Percentiles rank a stretch among this genome's conserved stretches.
phyloP scores from a whole-genome alignment of 768 basidiomycete species.

The Tricholomella constricta region DNA sequence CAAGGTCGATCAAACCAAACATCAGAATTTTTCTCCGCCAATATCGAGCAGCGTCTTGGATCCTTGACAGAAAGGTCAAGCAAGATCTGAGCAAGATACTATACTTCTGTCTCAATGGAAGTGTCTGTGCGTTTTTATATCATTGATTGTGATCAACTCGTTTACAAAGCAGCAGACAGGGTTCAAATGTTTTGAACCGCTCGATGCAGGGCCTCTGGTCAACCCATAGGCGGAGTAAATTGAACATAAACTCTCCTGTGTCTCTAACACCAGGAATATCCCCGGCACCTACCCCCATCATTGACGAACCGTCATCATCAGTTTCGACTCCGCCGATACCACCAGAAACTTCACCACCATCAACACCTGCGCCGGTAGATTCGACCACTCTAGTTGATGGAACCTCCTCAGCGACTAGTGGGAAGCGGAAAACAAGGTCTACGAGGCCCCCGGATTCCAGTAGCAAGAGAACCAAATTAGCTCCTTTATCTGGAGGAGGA shows the following conservation, averaged over 20 bases:
- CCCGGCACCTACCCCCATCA: conserved; percentile 22
- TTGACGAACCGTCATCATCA: conserved; percentile 22
- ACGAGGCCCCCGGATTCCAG: conserved; percentile 52
- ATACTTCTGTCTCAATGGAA: conserved; percentile 18
- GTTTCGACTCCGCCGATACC: conserved; percentile 18
- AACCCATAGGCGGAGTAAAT: conserved; percentile 58
- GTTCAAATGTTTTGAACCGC: conserved; percentile 71
- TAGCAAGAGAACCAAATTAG: conserved; percentile 58
- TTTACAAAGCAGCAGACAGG: conserved; percentile 58
- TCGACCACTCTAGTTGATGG: conserved; percentile 9
- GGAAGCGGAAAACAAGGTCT: conserved; percentile 68
- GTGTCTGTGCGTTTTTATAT: conserved; percentile 25
- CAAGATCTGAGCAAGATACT: not conserved
- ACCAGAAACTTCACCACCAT: conserved; percentile 11
- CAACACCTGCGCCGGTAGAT: conserved; percentile 16
- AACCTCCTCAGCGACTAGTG: conserved; percentile 25
- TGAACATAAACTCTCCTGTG: conserved; percentile 63
- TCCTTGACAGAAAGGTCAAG: not conserved
- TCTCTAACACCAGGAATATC: conserved; percentile 26
- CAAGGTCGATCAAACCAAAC: not conserved
- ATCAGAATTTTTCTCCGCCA: not conserved
- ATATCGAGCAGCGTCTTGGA: not conserved
- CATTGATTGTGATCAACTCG: conserved; percentile 3
- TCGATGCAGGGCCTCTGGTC: conserved; percentile 85
- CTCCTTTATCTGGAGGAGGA: conserved; percentile 23